A percentile compares a stretch with the other conserved stretches of the same genome.
These are phyloP conservation scores for Xenoacremonium recifei DNA, from an alignment of 2,329 filamentous ascomycete species.

Conservation along the genomic window DNA sequence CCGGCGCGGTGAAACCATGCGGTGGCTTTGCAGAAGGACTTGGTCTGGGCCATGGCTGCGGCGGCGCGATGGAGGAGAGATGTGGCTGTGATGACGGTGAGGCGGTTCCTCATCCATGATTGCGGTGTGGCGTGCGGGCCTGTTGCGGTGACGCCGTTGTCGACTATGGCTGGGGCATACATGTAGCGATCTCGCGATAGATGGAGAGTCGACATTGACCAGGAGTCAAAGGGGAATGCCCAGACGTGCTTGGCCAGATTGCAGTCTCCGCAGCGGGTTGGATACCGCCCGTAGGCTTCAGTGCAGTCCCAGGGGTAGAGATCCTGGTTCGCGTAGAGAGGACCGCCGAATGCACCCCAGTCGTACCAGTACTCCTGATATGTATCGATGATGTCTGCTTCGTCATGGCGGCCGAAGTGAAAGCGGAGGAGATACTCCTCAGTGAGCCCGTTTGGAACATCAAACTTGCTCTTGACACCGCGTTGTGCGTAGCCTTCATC, in stretches of 20 bases:
- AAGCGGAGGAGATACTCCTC: slow-evolving; percentile 43
- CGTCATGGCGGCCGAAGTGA: slow-evolving; percentile 37
- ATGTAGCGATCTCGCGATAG: slow-evolving; percentile 33
- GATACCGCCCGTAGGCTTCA: slow-evolving; percentile 39
- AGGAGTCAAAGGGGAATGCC: slow-evolving; percentile 44
- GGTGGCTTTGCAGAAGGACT: slow-evolving; percentile 28
- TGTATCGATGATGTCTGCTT: slow-evolving; percentile 42
- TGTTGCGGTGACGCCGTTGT: slow-evolving; percentile 8
- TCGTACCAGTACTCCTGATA: slow-evolving; percentile 46
- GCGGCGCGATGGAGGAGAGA: slow-evolving; percentile 31
- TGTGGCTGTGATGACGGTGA: slow-evolving; percentile 32
- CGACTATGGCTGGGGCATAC: slow-evolving; percentile 27
- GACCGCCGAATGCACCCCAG: slow-evolving; percentile 39
- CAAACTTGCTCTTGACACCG: slow-evolving; percentile 30
- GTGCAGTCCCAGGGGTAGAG: slow-evolving; percentile 49
- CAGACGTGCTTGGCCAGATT: slow-evolving; percentile 44
- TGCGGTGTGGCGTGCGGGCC: slow-evolving; percentile 15
- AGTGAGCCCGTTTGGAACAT: slow-evolving; percentile 38
- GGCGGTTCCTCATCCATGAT: slow-evolving; percentile 36
- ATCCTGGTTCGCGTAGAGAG: slow-evolving; percentile 39
- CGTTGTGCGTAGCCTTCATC: slow-evolving; percentile 25
- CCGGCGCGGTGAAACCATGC: slow-evolving; percentile 30
- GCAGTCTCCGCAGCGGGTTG: slow-evolving; percentile 36
- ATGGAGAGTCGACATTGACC: slow-evolving; percentile 40
- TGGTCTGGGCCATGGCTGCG: slow-evolving; percentile 33